Evolutionary conservation across 83 land plant species (phyloP).

Genomic region (Picea abies): DNA sequence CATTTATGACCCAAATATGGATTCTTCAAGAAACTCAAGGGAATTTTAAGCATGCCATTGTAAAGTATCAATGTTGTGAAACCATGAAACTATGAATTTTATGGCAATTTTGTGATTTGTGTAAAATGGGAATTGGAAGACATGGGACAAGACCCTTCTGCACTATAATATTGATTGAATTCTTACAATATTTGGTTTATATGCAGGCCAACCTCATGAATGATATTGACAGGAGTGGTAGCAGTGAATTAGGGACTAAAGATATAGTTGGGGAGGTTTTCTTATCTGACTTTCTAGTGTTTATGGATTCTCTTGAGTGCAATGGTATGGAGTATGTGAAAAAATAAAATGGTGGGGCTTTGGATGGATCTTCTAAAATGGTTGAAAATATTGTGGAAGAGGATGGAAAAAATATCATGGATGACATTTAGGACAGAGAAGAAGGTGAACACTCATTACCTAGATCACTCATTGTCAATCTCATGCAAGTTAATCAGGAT

Average conservation of each 20-base stretch:
- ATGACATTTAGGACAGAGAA: background rate
- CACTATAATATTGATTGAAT: background rate
- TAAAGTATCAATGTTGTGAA: background rate
- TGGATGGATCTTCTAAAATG: slow-evolving; percentile 2
- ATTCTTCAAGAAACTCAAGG: no score
- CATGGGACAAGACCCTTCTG: background rate
- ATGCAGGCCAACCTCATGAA: background rate
- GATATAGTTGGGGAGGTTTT: background rate
- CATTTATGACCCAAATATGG: no score
- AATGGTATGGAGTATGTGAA: background rate
- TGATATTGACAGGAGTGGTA: background rate
- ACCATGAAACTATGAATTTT: background rate
- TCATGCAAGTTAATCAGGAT: background rate
- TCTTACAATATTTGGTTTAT: background rate
- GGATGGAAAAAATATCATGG: background rate
- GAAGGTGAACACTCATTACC: background rate
- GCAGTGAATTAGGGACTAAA: no score
- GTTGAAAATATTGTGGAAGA: background rate
- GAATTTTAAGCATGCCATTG: no score
- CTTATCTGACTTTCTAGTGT: background rate
- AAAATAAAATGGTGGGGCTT: background rate
- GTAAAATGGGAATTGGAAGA: background rate
- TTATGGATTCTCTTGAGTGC: no score
- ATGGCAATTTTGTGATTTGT: background rate
- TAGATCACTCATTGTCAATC: background rate